These are phyloP conservation scores for Pichia scutulata DNA, from an alignment of 805 yeast species.

Conservation along the genomic window DNA sequence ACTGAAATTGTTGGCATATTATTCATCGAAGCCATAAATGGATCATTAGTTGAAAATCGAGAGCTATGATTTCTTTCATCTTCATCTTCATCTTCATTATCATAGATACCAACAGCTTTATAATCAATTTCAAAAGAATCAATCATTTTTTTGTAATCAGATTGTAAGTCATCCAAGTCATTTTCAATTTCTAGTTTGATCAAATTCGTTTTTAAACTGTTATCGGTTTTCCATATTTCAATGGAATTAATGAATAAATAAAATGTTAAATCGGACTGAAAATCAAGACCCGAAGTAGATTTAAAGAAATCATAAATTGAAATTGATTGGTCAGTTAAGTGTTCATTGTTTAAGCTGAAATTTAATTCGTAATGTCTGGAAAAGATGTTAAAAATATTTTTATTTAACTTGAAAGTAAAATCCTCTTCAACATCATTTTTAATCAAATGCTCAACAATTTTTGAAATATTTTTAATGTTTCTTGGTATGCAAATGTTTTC, in stretches of 20 bases:
- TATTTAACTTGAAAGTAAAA: not conserved
- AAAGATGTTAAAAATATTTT: not conserved
- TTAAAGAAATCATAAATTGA: constrained; percentile 1
- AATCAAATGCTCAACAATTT: constrained; percentile 3
- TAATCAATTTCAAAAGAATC: constrained; percentile 11
- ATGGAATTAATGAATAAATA: constrained; percentile 8
- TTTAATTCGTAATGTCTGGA: not conserved
- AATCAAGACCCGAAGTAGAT: not conserved
- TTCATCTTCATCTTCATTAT: constrained; percentile 1
- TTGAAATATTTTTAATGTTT: constrained; percentile 5
- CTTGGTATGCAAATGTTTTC: constrained; percentile 2
- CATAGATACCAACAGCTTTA: constrained; percentile 6
- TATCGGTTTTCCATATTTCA: constrained; percentile 1
- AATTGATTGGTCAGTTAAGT: not conserved
- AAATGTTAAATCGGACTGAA: constrained; percentile 4
- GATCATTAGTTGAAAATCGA: not conserved
- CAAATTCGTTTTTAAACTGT: not conserved
- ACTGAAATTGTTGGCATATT: constrained; percentile 1
- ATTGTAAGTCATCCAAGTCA: not conserved
- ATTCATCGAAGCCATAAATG: not conserved
- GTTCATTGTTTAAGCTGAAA: not conserved
- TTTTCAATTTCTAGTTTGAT: constrained; percentile 1
- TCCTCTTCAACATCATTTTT: not conserved
- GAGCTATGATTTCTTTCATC: too few species aligned
- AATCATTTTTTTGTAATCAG: constrained; percentile 6